Conservation (phyloP, 2,329 filamentous ascomycete species). For the Acrodontium crateriforme region DNA sequence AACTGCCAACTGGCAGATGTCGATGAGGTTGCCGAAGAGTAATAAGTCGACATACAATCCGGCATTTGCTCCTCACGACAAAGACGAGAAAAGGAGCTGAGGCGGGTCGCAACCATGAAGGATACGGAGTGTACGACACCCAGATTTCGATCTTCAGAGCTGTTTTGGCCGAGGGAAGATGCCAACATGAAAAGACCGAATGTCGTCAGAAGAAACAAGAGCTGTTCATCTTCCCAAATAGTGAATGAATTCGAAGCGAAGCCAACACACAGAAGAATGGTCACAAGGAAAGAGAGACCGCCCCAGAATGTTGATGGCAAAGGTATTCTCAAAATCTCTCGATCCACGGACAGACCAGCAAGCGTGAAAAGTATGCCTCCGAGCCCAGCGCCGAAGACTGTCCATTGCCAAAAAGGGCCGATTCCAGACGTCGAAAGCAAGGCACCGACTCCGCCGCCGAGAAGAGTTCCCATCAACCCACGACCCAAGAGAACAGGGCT, state of each 20-base stretch:
- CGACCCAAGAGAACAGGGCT: constrained; percentile 39
- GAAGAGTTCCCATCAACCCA: constrained; percentile 35
- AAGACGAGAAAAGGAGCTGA: constrained; percentile 77
- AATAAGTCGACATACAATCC: constrained; percentile 89
- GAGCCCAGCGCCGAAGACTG: constrained; percentile 27
- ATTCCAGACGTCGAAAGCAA: constrained; percentile 6
- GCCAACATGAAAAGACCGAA: constrained; percentile 67
- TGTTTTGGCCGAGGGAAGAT: constrained; percentile 60
- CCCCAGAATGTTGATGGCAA: constrained; percentile 72
- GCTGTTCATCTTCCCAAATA: constrained; percentile 94
- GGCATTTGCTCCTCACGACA: constrained; percentile 99
- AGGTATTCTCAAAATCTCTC: constrained; percentile 34
- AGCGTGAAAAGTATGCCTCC: constrained; percentile 27
- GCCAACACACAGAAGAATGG: constrained; percentile 74
- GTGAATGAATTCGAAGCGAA: constrained; percentile 98
- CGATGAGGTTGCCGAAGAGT: constrained; percentile 78
- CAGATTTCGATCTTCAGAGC: constrained; percentile 53
- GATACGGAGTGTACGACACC: constrained; percentile 74
- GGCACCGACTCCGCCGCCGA: constrained; percentile 21
- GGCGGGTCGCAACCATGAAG: constrained; percentile 64
- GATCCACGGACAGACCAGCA: constrained; percentile 27
- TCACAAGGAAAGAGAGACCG: constrained; percentile 71
- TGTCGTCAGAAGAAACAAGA: constrained; percentile 79
- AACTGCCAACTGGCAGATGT: constrained; percentile 89
- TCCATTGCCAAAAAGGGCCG: constrained; percentile 23